Evolutionary conservation across 2,329 filamentous ascomycete genomes (phyloP).

Genomic region (Aspergillus neotritici): DNA sequence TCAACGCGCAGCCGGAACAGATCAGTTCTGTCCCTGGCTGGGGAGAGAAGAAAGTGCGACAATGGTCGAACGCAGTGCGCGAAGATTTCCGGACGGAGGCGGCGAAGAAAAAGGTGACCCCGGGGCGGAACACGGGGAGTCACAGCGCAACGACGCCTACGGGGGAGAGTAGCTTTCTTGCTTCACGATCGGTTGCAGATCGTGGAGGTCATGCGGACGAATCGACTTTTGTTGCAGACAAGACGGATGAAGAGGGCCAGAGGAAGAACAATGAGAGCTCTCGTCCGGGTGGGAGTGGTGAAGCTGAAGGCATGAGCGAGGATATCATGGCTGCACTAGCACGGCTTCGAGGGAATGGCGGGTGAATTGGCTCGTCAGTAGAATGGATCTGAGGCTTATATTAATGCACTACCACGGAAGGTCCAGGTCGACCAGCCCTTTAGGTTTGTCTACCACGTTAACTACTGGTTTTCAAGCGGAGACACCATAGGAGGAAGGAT

Average conservation of each 20-base stretch:
- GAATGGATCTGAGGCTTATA: too few species aligned
- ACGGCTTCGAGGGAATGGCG: slow-evolving; percentile 44
- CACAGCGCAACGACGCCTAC: slow-evolving; percentile 22
- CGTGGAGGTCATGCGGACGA: too few species aligned
- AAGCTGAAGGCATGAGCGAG: slow-evolving; percentile 48
- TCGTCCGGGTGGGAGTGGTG: slow-evolving; percentile 10
- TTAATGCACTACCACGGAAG: too few species aligned
- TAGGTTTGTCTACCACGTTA: too few species aligned
- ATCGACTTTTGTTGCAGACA: slow-evolving; percentile 19
- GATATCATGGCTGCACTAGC: slow-evolving; percentile 55
- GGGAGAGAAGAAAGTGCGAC: slow-evolving; percentile 90
- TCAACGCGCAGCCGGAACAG: slow-evolving; percentile 84
- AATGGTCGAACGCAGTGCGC: slow-evolving; percentile 74
- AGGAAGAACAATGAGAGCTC: slow-evolving; percentile 10
- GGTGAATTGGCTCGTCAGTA: slow-evolving; percentile 12
- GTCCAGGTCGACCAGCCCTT: too few species aligned
- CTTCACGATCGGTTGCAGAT: background rate
- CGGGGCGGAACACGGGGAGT: slow-evolving; percentile 19
- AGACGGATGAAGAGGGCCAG: slow-evolving; percentile 45
- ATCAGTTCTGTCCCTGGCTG: slow-evolving; percentile 80
- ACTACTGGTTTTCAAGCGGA: too few species aligned
- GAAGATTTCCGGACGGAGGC: slow-evolving; percentile 78
- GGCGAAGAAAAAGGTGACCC: slow-evolving; percentile 53
- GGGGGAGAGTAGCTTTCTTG: slow-evolving; percentile 16
- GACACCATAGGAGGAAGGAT: too few species aligned